Percentiles rank a stretch among this genome's conserved stretches.
phyloP scores from a whole-genome alignment of 2,329 filamentous ascomycete species.

The Exophiala xenobiotica region DNA sequence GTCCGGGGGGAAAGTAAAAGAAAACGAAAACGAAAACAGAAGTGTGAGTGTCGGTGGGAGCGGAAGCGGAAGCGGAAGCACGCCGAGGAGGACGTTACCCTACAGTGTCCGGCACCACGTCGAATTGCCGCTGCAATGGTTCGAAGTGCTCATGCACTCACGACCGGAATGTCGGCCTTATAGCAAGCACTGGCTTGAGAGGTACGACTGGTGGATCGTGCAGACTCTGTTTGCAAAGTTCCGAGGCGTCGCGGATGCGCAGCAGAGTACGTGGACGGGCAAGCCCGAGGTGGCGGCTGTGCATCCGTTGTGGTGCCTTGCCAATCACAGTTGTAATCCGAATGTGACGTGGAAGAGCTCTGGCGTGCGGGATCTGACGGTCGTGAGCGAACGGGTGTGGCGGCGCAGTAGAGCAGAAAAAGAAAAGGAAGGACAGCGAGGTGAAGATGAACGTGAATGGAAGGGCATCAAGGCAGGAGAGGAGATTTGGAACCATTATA shows the following conservation, averaged over 20 bases:
- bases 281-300: conserved; percentile 89
- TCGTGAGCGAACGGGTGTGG: conserved; percentile 20
- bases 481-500: conserved; percentile 93
- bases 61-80: too few species aligned
- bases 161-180: conserved; percentile 56
- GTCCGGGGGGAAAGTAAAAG: neutral
- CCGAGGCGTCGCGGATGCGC: conserved; percentile 84
- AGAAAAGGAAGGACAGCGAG: neutral
- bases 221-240: conserved; percentile 94
- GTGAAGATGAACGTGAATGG: conserved; percentile 52
- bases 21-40: conserved; percentile 7
- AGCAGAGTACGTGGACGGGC: conserved; percentile 72
- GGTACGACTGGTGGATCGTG: conserved; percentile 61
- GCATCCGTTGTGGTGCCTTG: conserved; percentile 92
- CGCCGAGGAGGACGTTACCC: conserved; percentile 53
- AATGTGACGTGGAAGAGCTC: conserved; percentile 89
- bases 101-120: conserved; percentile 63
- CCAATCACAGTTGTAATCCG: conserved; percentile 94
- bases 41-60: too few species aligned
- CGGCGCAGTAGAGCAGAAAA: conserved; percentile 13
- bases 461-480: conserved; percentile 72
- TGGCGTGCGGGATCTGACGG: conserved; percentile 25
- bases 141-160: conserved; percentile 49
- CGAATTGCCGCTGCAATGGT: conserved; percentile 58
- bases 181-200: conserved; percentile 35